phyloP scores from a whole-genome alignment of 768 basidiomycete genomes.

The Candolleomyces efflorescens region DNA sequence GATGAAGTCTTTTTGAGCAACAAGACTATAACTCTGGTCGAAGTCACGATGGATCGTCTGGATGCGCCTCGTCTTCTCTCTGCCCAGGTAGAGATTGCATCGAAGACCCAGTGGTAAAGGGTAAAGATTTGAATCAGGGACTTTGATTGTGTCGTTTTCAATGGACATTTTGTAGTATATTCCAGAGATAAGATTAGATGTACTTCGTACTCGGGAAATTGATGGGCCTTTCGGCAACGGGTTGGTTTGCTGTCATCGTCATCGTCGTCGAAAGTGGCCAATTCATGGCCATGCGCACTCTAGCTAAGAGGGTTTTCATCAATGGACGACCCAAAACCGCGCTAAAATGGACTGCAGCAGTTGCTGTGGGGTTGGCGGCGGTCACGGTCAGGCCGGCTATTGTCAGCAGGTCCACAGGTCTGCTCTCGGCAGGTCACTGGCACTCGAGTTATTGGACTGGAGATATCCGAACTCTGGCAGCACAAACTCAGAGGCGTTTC shows the following conservation, averaged over 20 bases:
- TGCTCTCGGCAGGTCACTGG: constrained; percentile 14
- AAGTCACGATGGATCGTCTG: constrained; percentile 67
- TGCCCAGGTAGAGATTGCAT: constrained; percentile 51
- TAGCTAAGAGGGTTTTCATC: constrained; percentile 16
- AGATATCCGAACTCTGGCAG: constrained; percentile 32
- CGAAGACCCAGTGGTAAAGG: constrained; percentile 23
- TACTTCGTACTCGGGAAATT: neutral
- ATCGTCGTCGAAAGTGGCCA: neutral
- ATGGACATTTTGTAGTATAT: neutral
- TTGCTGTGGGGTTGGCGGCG: constrained; percentile 39
- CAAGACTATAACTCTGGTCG: constrained; percentile 72
- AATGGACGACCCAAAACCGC: constrained; percentile 13
- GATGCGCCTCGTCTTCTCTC: constrained; percentile 70
- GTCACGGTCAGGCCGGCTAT: constrained; percentile 26
- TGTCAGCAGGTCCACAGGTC: constrained; percentile 4
- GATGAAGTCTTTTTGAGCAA: constrained; percentile 57
- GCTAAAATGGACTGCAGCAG: constrained; percentile 34
- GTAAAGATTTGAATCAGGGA: neutral
- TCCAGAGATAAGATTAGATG: constrained; percentile 13
- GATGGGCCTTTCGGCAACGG: neutral
- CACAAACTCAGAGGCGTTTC: neutral
- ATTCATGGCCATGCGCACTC: constrained; percentile 28
- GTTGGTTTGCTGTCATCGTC: neutral
- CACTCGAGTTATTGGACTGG: constrained; percentile 16
- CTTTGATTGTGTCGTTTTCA: neutral